Evolutionary conservation across 768 basidiomycete species (phyloP), one percentile per base, ranked within the genome.

Genomic region (Termitomyces sp.): DNA sequence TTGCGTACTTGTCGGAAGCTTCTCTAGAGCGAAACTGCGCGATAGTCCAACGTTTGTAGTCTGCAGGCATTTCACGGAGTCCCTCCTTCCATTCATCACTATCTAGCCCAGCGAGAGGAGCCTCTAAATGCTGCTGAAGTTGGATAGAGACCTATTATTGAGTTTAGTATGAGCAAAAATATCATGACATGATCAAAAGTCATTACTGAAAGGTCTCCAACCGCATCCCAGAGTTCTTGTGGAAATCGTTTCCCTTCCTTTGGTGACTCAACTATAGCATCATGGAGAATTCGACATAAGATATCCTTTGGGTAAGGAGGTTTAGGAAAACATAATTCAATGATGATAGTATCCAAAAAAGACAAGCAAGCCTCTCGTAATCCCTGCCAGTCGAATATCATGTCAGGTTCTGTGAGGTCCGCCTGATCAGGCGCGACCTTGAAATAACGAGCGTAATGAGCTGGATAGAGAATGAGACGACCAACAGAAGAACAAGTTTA

Each of bases 321-420:
- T 47, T 76, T 73, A 5, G 92, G 91, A 61, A 93, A 86, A 64
- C 86, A 89, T 6, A 94, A 71, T 66, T 94, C 92, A 58, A 93
- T 81, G 59, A 94, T 81, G 57, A 92, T 88, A 0, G 89, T 90
- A 69, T 92, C 91, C 49, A 92, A 70, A 72, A 91, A 92, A 4
- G 92, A 93, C 63, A 79, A 78, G 63, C 87, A 83, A 22, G 86
- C 85, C 31, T 76, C 76, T 62, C 83, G 82, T 59, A 90, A 69
- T 51, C 78, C 78, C 7, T 60, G 72, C 82, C 82, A 86, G 63
- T 89, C 85, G 67, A 94, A 92, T 12, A 79, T 72, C 44, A 84
- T 75, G 60, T 83, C 83, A 13, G 76, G 69, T 34, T 83, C 79
- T 16, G 75, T 76, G 0, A 71, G 69, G 34, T 78, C 74, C 0